Base-by-base conservation (phyloP, 1,139 yeast species). In the Yamadazyma oceani region DNA sequence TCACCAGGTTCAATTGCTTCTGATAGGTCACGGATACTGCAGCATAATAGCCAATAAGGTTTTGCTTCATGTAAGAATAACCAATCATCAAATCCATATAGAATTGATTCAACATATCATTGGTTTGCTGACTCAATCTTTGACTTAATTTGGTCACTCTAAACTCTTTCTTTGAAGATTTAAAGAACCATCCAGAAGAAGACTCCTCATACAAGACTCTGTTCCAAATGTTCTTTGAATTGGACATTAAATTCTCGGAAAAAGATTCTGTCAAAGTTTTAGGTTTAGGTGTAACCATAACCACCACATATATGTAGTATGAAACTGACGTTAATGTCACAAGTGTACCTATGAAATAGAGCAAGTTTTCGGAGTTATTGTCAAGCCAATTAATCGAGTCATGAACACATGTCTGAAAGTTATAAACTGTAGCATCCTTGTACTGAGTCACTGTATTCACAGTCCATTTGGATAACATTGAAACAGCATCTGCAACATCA, bases 281-380 rank as follows among this genome's bases (percentile, higher is more conserved):
- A 14, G 32, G 32, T 16, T 15, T 10, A 15, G 19, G 30, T 6
- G n/a, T 15, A 8, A 14, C 32, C 7, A 13, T 21, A 19, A 29
- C 13, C 4, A 37, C 17, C 14, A 25, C 8, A 21, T 26, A 33
- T 16, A 32, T 30, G 25, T 32, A 31, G 24, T 26, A 17, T 5
- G 23, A 13, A 3, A 27, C 14, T 16, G 17, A 28, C 9, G 29
- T n/a, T 3, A 25, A 4, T 5, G 21, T 10, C 10, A 35, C 6
- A 2, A 13, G 4, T 4, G 19, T 28, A 2, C 31, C 36, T 9
- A 35, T 12, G 14, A 43, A 32, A 26, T 47, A 48, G 12, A 48
- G 26, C 35, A 48, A 41, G 22, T 44, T 40, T 23, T 48, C 49
- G 5, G 47, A 40, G 22, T 46, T 40, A 4, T 31, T 8, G 12